A percentile compares a stretch with the other conserved stretches of the same genome.
Conservation (phyloP, 768 basidiomycete species). For the Boletus edulis region DNA sequence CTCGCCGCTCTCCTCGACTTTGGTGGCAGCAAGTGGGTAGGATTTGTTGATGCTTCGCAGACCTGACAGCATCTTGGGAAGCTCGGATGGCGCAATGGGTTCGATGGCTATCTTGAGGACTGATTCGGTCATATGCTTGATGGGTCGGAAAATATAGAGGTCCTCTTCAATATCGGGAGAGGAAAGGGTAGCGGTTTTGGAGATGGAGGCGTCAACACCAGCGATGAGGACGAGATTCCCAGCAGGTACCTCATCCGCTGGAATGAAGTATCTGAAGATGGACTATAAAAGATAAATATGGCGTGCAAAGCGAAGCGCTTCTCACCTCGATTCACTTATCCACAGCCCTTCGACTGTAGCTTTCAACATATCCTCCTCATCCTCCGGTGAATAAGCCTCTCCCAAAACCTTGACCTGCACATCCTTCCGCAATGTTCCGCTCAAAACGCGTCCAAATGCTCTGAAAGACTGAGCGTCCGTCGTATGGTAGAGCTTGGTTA, state of each 20-base stretch:
- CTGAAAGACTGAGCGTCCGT: conserved; percentile 96
- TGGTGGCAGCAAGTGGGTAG: conserved; percentile 90
- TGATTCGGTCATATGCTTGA: conserved; percentile 96
- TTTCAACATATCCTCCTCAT: conserved; percentile 97
- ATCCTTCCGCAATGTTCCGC: conserved; percentile 84
- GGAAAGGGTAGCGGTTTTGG: conserved; percentile 90
- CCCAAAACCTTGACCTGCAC: conserved; percentile 92
- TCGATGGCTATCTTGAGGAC: conserved; percentile 98
- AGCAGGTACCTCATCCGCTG: conserved; percentile 82
- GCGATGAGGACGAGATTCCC: conserved; percentile 93
- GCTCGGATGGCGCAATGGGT: conserved; percentile 94
- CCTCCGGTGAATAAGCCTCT: conserved; percentile 97
- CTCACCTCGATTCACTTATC: conserved; percentile 87
- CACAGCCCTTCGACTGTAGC: conserved; percentile 82
- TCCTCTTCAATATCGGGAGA: conserved; percentile 75
- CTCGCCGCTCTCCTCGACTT: conserved; percentile 98
- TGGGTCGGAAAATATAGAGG: conserved; percentile 91
- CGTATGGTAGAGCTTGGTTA: conserved; percentile 94
- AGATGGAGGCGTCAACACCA: conserved; percentile 91
- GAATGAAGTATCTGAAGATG: conserved; percentile 76
- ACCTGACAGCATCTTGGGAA: conserved; percentile 98
- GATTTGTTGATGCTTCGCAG: conserved; percentile 97
- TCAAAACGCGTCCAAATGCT: conserved; percentile 92
- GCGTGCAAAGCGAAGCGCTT: neutral
- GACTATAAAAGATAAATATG: neutral